These are phyloP conservation scores for Apiotrichum brassicae DNA, from an alignment of 1,284 basidiomycete species.

Conservation along the genomic window DNA sequence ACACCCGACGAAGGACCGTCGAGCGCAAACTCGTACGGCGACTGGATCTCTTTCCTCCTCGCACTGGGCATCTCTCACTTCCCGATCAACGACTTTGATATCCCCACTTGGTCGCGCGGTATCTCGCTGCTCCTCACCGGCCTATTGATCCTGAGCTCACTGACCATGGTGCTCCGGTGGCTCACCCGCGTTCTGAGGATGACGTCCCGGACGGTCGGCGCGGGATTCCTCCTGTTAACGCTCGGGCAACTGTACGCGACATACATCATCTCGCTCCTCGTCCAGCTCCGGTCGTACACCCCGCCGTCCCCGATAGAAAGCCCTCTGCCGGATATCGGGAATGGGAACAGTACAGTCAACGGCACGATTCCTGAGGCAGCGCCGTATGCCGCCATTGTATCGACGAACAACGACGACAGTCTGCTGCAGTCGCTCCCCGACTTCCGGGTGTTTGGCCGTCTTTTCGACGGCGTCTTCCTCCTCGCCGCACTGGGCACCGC, in stretches of 20 bases:
- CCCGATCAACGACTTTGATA: slow-evolving; percentile 40
- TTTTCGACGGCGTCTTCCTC: slow-evolving; percentile 46
- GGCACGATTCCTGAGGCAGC: background rate
- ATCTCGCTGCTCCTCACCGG: slow-evolving; percentile 46
- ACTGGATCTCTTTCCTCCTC: slow-evolving; percentile 47
- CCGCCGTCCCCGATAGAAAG: slow-evolving; percentile 27
- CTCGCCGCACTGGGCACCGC: slow-evolving; percentile 34
- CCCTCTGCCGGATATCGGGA: slow-evolving; percentile 3
- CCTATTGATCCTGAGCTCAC: slow-evolving; percentile 38
- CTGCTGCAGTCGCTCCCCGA: slow-evolving; percentile 43
- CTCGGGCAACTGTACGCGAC: slow-evolving; percentile 46
- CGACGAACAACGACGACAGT: slow-evolving; percentile 19
- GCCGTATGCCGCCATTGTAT: background rate
- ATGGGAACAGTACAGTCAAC: background rate
- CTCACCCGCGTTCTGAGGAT: slow-evolving; percentile 41
- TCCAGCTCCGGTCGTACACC: slow-evolving; percentile 44
- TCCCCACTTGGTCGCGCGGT: slow-evolving; percentile 37
- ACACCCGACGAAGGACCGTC: slow-evolving; percentile 6
- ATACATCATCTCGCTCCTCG: slow-evolving; percentile 45
- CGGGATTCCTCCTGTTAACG: slow-evolving; percentile 42
- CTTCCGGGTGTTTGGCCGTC: slow-evolving; percentile 45
- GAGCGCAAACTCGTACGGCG: slow-evolving; percentile 43
- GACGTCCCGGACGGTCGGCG: slow-evolving; percentile 44
- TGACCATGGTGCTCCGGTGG: slow-evolving; percentile 44
- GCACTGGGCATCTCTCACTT: slow-evolving; percentile 40